phyloP scores from a whole-genome alignment of 2,329 filamentous ascomycete genomes.

The Chrysosporium queenslandicum region DNA sequence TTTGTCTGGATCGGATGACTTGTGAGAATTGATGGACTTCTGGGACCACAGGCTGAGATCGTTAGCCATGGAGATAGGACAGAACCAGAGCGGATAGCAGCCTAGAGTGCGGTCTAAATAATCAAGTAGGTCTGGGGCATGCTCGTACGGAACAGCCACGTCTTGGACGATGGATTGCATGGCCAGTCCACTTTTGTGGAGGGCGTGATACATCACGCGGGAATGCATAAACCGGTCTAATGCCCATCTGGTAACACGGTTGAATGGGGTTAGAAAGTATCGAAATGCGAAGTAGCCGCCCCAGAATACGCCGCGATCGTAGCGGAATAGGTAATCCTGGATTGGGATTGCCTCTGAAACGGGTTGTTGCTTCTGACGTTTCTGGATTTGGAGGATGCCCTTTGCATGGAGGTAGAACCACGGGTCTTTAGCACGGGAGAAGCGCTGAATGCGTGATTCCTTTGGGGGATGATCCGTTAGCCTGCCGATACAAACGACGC shows the following conservation, averaged over 20 bases:
- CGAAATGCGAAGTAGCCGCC: conserved; percentile 40
- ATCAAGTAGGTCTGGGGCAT: conserved; percentile 41
- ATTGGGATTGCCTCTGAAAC: conserved; percentile 37
- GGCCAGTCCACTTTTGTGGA: conserved; percentile 46
- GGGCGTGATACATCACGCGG: conserved; percentile 48
- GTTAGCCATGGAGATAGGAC: conserved; percentile 35
- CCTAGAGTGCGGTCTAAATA: conserved; percentile 39
- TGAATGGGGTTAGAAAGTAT: conserved; percentile 50
- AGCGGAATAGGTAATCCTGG: conserved; percentile 46
- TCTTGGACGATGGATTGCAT: conserved; percentile 51
- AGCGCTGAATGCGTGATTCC: conserved; percentile 33
- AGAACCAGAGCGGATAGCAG: conserved; percentile 51
- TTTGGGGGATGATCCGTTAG: conserved; percentile 37
- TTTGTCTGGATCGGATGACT: not conserved
- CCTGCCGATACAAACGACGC: conserved; percentile 50
- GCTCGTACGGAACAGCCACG: conserved; percentile 45
- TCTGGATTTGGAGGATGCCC: conserved; percentile 19
- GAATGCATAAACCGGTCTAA: conserved; percentile 52
- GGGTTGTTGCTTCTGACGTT: conserved; percentile 12
- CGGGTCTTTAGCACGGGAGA: conserved; percentile 52
- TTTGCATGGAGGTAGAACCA: conserved; percentile 66
- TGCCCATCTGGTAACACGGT: conserved; percentile 45
- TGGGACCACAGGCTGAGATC: not conserved
- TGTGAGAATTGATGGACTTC: not conserved
- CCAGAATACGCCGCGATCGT: conserved; percentile 53